Evolutionary conservation across 192 early-diverging fungal species (phyloP).

Genomic region (Glomus cerebriforme): DNA sequence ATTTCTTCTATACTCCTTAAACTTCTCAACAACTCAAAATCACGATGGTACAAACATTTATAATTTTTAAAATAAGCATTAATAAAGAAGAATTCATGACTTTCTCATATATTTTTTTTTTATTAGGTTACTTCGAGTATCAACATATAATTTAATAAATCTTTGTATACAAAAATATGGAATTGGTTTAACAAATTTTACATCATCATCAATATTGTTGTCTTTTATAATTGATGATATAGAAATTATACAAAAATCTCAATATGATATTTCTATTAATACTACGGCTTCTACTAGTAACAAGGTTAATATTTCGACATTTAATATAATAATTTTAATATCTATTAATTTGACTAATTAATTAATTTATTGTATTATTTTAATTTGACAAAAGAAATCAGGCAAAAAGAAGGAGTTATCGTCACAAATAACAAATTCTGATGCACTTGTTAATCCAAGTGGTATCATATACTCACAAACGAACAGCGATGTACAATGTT

Average conservation of each 20-base stretch:
- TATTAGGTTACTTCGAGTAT: slow-evolving; percentile 11
- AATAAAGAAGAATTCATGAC: background rate
- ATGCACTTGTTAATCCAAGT: slow-evolving; percentile 1
- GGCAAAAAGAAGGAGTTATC: slow-evolving; percentile 10
- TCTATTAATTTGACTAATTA: background rate
- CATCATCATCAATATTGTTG: slow-evolving; percentile 13
- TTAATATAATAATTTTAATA: background rate
- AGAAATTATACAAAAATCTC: background rate
- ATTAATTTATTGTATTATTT: background rate
- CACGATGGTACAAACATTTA: slow-evolving; percentile 33
- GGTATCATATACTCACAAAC: background rate
- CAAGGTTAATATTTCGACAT: background rate
- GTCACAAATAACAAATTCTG: slow-evolving; percentile 25
- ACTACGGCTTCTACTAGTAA: background rate
- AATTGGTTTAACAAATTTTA: background rate
- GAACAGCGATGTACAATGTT: slow-evolving; percentile 14
- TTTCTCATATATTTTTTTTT: background rate
- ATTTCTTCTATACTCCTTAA: slow-evolving; percentile 39
- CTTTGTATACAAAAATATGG: slow-evolving; percentile 33
- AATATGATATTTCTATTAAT: background rate
- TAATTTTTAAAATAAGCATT: background rate
- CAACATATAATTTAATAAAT: slow-evolving; percentile 7
- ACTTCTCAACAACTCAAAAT: slow-evolving; percentile 41
- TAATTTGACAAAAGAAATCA: slow-evolving; percentile 2
- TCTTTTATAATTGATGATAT: slow-evolving; percentile 20